These are phyloP conservation scores for Plasmodium berghei DNA, from an alignment of 169 alveolate genomes.

Conservation along the genomic window DNA sequence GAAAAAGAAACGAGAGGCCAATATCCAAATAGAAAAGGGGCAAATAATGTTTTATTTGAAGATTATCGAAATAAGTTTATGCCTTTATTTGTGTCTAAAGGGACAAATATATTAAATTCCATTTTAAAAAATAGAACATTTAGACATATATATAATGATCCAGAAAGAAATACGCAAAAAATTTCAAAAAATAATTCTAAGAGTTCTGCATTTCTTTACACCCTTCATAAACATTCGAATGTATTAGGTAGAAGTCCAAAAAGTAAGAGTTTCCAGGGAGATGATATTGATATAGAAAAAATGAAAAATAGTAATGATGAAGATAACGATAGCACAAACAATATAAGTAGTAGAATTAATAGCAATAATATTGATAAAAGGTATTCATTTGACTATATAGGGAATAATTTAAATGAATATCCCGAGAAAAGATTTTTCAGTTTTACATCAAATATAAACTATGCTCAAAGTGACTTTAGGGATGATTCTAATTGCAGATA, in stretches of 20 bases:
- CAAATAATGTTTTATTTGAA: slow-evolving; percentile 10
- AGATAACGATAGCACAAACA: neutral
- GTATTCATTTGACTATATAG: too few relatives aligned
- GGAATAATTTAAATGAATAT: neutral
- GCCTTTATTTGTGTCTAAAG: slow-evolving; percentile 52
- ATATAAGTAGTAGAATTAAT: neutral
- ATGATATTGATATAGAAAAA: neutral
- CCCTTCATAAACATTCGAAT: neutral
- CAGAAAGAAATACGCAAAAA: neutral
- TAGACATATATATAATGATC: neutral
- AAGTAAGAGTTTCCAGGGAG: too few relatives aligned
- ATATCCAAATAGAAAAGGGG: slow-evolving; percentile 14
- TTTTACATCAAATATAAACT: slow-evolving; percentile 21
- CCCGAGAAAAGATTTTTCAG: slow-evolving; percentile 24
- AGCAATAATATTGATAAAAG: too few relatives aligned
- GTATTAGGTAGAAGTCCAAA: neutral
- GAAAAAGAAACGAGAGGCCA: slow-evolving; percentile 56
- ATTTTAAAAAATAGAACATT: slow-evolving; percentile 31
- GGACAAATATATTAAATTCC: slow-evolving; percentile 41
- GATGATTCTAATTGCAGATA: neutral
- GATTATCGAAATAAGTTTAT: slow-evolving; percentile 30
- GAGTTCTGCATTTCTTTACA: slow-evolving; percentile 8
- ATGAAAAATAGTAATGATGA: neutral
- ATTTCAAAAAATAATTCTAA: slow-evolving; percentile 22
- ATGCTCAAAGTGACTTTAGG: neutral